These are phyloP conservation scores for Scytalidium sp. DNA, from an alignment of 2,329 filamentous ascomycete genomes.

Conservation along the genomic window DNA sequence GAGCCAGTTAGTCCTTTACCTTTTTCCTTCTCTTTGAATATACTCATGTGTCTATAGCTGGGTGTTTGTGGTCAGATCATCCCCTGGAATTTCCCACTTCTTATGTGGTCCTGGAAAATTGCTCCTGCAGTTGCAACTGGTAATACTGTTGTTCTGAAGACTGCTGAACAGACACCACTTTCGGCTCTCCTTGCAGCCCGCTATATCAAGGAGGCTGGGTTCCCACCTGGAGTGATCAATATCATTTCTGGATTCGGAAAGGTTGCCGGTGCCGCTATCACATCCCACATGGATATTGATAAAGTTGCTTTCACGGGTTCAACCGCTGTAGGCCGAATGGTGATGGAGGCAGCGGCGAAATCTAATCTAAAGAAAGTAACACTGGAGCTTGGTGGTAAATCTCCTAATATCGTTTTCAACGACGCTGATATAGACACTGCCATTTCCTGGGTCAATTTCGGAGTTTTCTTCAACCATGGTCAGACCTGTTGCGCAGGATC, in stretches of 20 bases:
- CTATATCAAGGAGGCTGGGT: slow-evolving; percentile 56
- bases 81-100: slow-evolving; percentile 64
- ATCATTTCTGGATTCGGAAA: slow-evolving; percentile 61
- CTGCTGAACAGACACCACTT: slow-evolving; percentile 56
- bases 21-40: slow-evolving; percentile 59
- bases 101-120: slow-evolving; percentile 63
- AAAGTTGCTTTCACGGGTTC: slow-evolving; percentile 63
- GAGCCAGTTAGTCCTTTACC: slow-evolving; percentile 59
- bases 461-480: slow-evolving; percentile 58
- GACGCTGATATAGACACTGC: slow-evolving; percentile 56
- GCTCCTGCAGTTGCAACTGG: slow-evolving; percentile 53
- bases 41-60: slow-evolving; percentile 52
- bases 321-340: slow-evolving; percentile 52
- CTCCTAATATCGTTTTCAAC: slow-evolving; percentile 55
- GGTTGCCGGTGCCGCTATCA: slow-evolving; percentile 54
- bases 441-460: slow-evolving; percentile 47
- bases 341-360: slow-evolving; percentile 57
- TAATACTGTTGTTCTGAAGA: slow-evolving; percentile 55
- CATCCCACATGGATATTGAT: slow-evolving; percentile 58
- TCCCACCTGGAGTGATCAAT: slow-evolving; percentile 59
- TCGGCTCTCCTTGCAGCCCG: slow-evolving; percentile 46
- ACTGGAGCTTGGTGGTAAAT: slow-evolving; percentile 57
- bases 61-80: slow-evolving; percentile 68
- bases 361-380: slow-evolving; percentile 60
- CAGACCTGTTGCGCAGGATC: slow-evolving; percentile 51